Conservation (phyloP, 495 filamentous ascomycete species). For the Staphylotrichum longicolle region DNA sequence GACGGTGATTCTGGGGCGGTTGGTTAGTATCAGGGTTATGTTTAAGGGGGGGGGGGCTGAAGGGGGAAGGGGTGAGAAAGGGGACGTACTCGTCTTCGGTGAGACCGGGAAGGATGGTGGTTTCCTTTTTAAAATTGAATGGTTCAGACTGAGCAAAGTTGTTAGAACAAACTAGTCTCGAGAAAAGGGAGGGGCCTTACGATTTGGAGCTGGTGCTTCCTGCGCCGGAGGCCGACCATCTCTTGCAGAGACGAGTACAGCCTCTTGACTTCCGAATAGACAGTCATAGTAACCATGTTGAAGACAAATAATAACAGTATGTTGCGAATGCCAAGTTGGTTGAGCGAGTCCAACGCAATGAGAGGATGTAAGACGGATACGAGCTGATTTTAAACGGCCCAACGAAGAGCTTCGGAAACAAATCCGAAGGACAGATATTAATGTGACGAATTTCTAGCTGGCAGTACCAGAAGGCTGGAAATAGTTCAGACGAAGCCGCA, state of each 20-base stretch:
- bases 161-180: constrained; percentile 22
- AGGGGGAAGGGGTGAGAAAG: not conserved
- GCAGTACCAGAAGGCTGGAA: constrained; percentile 3
- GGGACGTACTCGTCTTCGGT: constrained; percentile 44
- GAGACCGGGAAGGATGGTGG: constrained; percentile 39
- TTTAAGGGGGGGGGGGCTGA: not conserved
- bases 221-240: constrained; percentile 21
- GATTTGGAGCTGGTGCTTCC: constrained; percentile 28
- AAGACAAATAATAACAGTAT: not conserved
- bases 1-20: constrained; percentile 30
- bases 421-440: not conserved
- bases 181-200: constrained; percentile 16
- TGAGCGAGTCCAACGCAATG: not conserved
- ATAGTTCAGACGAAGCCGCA: not conserved
- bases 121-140: constrained; percentile 47
- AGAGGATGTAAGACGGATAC: too few relatives aligned
- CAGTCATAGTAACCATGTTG: constrained; percentile 13
- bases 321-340: not conserved
- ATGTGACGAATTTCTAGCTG: not conserved
- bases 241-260: constrained; percentile 29
- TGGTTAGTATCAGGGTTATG: not conserved
- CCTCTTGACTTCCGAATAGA: constrained; percentile 30
- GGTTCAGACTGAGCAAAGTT: constrained; percentile 38
- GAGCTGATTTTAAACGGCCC: not conserved
- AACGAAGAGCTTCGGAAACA: not conserved